Base-by-base conservation (phyloP, 108 stramenopile genomes). In the Nitzschia putrida region DNA sequence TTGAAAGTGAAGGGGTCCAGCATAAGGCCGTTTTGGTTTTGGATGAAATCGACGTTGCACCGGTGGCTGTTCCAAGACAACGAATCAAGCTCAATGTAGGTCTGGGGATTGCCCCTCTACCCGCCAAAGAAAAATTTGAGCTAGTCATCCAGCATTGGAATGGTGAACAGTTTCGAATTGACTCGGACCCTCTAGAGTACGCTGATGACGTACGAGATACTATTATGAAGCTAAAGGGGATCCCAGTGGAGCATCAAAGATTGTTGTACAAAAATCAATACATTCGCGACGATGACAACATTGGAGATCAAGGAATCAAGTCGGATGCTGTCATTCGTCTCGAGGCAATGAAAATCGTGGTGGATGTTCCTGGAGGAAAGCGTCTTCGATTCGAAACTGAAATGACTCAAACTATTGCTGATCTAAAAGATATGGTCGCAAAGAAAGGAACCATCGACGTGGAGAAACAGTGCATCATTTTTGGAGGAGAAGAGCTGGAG, bases 21-120 rank as follows among this genome's bases (percentile, higher is more conserved):
- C 74, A 76, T 23, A 61, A 61, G 42, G 47, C 74, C 12, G 40
- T 76, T 0, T 60, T 76, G 47, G 52, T 69, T 6, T 67, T 76
- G 53, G 67, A 68, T 7, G 67, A 40, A 57, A 24, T 37, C 0
- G 64, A 66, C 14, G 11, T 29, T 23, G 25, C 13, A 1, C 12
- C 29, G 12, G 14, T 2, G 0, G 16, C 1, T 2, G 25, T 11
- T 34, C 50, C 23, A 8, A 24, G 51, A 10, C 14, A 25, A 20
- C 51, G 53, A 38, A 53, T 66, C 34, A 18, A 43, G 0, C 53
- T 66, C 2, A 45, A 44, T 12, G 61, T 43, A 9, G 24, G 24
- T 44, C 23, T 63, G 9, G 18, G 18, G 20, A 18, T 8, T 12
- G 44, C n/a, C 9, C 13, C 26, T 39, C 14, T 9, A 40, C n/a